phyloP scores from a whole-genome alignment of 2,329 filamentous ascomycete genomes.

The Aspergillus carbonarius region DNA sequence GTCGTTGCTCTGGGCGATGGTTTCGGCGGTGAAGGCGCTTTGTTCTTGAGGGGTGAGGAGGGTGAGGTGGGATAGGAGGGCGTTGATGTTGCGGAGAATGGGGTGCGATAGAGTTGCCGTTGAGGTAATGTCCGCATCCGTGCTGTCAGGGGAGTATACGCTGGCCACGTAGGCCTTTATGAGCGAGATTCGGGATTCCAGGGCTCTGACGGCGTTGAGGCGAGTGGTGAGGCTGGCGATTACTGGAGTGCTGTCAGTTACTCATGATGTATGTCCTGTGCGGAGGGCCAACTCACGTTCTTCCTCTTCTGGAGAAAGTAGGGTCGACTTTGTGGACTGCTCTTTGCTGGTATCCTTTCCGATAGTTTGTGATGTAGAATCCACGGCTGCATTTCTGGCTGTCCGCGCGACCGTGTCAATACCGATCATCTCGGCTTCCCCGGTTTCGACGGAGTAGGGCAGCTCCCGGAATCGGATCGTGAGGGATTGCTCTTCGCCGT shows the following conservation, averaged over 20 bases:
- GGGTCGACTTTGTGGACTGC: slow-evolving; percentile 15
- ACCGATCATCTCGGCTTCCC: slow-evolving; percentile 96
- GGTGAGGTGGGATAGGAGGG: slow-evolving; percentile 77
- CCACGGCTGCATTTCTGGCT: slow-evolving; percentile 71
- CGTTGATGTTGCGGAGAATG: slow-evolving; percentile 83
- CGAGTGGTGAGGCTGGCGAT: slow-evolving; percentile 75
- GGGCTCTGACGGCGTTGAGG: slow-evolving; percentile 89
- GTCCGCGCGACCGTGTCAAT: slow-evolving; percentile 89
- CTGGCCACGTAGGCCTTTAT: slow-evolving; percentile 74
- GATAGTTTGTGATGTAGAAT: slow-evolving; percentile 20
- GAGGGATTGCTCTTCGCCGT: slow-evolving; percentile 59
- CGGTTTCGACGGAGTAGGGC: slow-evolving; percentile 85
- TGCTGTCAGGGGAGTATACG: slow-evolving; percentile 59
- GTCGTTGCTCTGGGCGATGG: slow-evolving; percentile 77
- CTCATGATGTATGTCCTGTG: neutral
- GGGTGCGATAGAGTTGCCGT: slow-evolving; percentile 63
- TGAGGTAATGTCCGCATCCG: slow-evolving; percentile 12
- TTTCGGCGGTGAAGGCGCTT: slow-evolving; percentile 66
- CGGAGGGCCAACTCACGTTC: slow-evolving; percentile 49
- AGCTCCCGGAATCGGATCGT: slow-evolving; percentile 78
- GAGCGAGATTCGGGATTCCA: slow-evolving; percentile 72
- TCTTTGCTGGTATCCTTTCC: slow-evolving; percentile 30
- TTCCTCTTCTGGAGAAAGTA: slow-evolving; percentile 62
- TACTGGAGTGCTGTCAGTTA: slow-evolving; percentile 16
- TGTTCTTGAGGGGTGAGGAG: slow-evolving; percentile 73